These are phyloP conservation scores for Verticillium isaacii DNA, from an alignment of 2,329 filamentous ascomycete species.

Conservation along the genomic window DNA sequence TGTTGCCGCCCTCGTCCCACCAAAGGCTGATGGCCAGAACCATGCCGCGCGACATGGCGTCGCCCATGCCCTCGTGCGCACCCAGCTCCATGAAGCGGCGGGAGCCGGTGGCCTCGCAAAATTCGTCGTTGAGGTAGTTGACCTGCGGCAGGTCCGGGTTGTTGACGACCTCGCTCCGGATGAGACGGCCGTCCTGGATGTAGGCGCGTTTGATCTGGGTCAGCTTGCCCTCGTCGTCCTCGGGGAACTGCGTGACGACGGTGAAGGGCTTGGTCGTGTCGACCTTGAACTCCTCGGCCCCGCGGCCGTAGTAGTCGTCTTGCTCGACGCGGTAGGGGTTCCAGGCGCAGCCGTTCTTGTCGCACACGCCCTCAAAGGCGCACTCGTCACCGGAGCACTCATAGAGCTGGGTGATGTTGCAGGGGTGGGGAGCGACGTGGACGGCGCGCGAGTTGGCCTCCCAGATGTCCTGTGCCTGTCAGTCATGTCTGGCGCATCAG, in stretches of 20 bases:
- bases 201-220: conserved; percentile 42
- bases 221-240: conserved; percentile 29
- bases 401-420: conserved; percentile 37
- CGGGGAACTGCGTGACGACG: conserved; percentile 47
- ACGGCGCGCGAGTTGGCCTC: conserved; percentile 44
- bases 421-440: conserved; percentile 43
- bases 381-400: conserved; percentile 37
- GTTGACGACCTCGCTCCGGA: conserved; percentile 33
- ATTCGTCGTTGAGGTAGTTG: conserved; percentile 30
- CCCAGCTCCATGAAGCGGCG: conserved; percentile 29
- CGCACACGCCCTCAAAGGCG: conserved; percentile 32
- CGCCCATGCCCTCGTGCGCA: conserved; percentile 38
- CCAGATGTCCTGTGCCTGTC: conserved; percentile 38
- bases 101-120: conserved; percentile 25
- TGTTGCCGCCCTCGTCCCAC: conserved; percentile 46
- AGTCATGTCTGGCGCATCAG: background rate
- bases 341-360: conserved; percentile 38
- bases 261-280: conserved; percentile 33
- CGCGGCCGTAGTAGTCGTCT: conserved; percentile 27
- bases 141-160: conserved; percentile 21
- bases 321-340: conserved; percentile 32
- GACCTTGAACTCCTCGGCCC: conserved; percentile 18
- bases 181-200: conserved; percentile 43
- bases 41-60: conserved; percentile 41
- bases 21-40: conserved; percentile 48